Evolutionary conservation across 208 protist species (phyloP).

Genomic region (Balamuthia mandrillaris): DNA sequence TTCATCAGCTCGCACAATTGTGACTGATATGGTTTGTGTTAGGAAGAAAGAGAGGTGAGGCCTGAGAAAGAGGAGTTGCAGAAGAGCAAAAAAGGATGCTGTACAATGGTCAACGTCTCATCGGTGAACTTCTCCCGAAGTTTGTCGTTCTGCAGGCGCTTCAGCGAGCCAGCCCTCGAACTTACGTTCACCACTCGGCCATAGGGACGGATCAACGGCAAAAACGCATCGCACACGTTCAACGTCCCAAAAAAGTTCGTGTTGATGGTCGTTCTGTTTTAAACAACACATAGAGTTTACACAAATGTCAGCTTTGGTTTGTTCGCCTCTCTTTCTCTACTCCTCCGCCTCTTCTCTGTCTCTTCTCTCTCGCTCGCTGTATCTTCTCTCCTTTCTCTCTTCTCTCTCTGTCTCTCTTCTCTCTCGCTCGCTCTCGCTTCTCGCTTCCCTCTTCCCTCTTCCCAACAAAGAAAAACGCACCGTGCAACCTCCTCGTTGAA

Average conservation of each 20-base stretch:
- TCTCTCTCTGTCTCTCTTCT: too few relatives aligned
- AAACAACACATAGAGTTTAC: neutral
- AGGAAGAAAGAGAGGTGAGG: neutral
- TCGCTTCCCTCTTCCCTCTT: too few relatives aligned
- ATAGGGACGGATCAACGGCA: neutral
- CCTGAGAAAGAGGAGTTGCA: neutral
- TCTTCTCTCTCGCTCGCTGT: neutral
- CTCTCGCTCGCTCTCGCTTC: too few relatives aligned
- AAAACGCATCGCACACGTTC: neutral
- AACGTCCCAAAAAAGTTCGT: constrained; percentile 10
- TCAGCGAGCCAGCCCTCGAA: neutral
- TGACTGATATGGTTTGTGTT: neutral
- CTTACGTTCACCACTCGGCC: constrained; percentile 6
- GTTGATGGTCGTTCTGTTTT: neutral
- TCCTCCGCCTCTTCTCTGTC: too few relatives aligned
- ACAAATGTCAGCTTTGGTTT: neutral
- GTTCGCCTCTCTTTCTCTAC: neutral
- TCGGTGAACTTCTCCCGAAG: neutral
- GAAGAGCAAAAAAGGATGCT: neutral
- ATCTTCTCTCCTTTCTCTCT: neutral
- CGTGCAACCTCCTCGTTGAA: neutral
- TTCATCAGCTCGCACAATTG: neutral
- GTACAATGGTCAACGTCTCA: neutral
- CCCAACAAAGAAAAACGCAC: neutral
- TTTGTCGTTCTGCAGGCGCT: neutral